Evolutionary conservation across 768 basidiomycete species (phyloP).

Genomic region (Mycena chlorophos): DNA sequence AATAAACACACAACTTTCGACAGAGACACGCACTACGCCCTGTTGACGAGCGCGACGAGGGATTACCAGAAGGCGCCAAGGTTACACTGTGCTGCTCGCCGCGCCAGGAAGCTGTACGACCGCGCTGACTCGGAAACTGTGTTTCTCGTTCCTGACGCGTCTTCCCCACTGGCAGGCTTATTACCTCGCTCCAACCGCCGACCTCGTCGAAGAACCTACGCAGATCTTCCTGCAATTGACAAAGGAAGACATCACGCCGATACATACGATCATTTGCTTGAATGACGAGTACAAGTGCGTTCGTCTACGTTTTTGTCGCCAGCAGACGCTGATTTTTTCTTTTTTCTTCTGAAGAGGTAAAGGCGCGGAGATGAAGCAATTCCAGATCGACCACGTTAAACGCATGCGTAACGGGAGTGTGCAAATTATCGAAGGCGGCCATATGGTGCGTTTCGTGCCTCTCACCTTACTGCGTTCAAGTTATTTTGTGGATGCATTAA

Average conservation of each 20-base stretch:
- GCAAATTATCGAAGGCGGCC: constrained; percentile 22
- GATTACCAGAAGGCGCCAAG: constrained; percentile 6
- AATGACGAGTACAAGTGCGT: constrained; percentile 24
- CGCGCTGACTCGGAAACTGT: not conserved
- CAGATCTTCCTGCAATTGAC: constrained; percentile 19
- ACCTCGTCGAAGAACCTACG: constrained; percentile 16
- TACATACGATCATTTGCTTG: constrained; percentile 19
- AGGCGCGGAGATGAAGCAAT: constrained; percentile 18
- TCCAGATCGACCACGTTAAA: constrained; percentile 16
- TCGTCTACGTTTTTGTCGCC: not conserved
- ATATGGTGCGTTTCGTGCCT: constrained; percentile 25
- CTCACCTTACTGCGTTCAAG: constrained; percentile 6
- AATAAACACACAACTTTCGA: not conserved
- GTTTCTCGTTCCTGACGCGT: no score
- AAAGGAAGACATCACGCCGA: constrained; percentile 16
- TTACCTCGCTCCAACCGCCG: constrained; percentile 14
- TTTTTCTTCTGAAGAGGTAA: constrained; percentile 8
- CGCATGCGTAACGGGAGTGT: constrained; percentile 16
- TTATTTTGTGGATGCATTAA: not conserved
- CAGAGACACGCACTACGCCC: constrained; percentile 13
- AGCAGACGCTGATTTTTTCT: no score
- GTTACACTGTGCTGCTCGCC: constrained; percentile 18
- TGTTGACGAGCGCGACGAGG: constrained; percentile 5
- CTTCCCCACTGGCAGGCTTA: constrained; percentile 9
- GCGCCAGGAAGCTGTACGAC: constrained; percentile 20